A percentile compares a stretch with the other conserved stretches of the same genome.
phyloP scores from a whole-genome alignment of 257 asterid species.

The Datura wrightii region DNA sequence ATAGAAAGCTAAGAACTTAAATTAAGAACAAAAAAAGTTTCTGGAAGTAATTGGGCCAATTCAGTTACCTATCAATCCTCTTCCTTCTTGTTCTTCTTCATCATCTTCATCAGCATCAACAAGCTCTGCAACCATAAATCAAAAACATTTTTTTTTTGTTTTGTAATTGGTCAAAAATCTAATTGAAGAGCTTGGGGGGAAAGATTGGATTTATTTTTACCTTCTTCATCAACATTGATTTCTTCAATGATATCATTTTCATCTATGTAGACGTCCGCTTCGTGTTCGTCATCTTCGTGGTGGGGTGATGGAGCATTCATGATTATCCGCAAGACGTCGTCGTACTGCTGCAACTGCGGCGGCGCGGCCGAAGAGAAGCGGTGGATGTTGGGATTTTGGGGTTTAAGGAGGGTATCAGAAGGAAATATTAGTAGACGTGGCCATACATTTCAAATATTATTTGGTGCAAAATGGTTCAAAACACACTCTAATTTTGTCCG shows the following conservation, averaged over 20 bases:
- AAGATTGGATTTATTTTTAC: conserved; percentile 36
- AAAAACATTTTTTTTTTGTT: not conserved
- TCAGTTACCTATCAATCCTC: conserved; percentile 34
- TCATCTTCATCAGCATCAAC: conserved; percentile 81
- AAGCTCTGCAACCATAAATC: conserved; percentile 61
- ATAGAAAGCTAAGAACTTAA: not conserved
- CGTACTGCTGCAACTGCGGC: not conserved
- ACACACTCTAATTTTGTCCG: too few species aligned
- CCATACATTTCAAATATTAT: too few species aligned
- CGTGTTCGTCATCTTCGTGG: conserved; percentile 44
- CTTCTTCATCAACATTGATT: conserved; percentile 80
- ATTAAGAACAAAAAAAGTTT: not conserved
- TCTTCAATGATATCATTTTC: conserved; percentile 69
- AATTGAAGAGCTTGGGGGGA: not conserved
- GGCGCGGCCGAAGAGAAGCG: not conserved
- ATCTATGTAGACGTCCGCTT: conserved; percentile 60
- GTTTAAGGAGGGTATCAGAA: conserved; percentile 15
- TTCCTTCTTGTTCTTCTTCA: conserved; percentile 54
- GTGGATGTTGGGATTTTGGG: not conserved
- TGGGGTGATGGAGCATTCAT: conserved; percentile 30
- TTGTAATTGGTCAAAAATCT: not conserved
- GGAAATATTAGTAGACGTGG: not conserved
- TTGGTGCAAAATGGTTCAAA: too few species aligned
- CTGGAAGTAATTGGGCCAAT: conserved; percentile 15
- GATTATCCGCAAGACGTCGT: not conserved